A percentile compares a stretch with the other conserved stretches of the same genome.
Conservation (phyloP, 1,284 basidiomycete species). For the Ustilago lituana region DNA sequence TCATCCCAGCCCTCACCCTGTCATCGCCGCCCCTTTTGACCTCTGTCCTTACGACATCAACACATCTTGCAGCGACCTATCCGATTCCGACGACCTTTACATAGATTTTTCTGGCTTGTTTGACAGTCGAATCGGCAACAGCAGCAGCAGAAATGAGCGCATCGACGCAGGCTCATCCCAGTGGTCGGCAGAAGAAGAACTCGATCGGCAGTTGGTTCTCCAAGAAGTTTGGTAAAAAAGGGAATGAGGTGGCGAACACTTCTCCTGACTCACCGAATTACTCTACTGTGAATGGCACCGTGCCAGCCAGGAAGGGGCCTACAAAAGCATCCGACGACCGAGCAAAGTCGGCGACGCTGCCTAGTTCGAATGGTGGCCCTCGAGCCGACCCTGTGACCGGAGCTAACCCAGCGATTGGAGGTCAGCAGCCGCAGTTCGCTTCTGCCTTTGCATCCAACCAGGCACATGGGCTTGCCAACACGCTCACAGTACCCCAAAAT, state of each 20-base stretch:
- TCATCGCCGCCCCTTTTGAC: too few species aligned
- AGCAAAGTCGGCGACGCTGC: slow-evolving; percentile 15
- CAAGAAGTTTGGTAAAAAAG: slow-evolving; percentile 47
- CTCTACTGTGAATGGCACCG: slow-evolving; percentile 5
- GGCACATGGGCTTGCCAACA: slow-evolving; percentile 47
- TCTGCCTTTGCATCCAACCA: slow-evolving; percentile 22
- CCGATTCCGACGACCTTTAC: too few species aligned
- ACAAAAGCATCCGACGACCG: slow-evolving; percentile 12
- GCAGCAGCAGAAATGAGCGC: slow-evolving; percentile 6
- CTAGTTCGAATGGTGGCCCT: slow-evolving; percentile 13
- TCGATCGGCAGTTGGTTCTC: slow-evolving; percentile 55
- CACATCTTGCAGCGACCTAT: too few species aligned
- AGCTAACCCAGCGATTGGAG: background rate
- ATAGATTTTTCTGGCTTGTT: too few species aligned
- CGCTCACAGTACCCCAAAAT: slow-evolving; percentile 29
- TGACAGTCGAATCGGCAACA: too few species aligned
- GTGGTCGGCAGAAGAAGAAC: slow-evolving; percentile 39
- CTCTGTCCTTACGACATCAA: too few species aligned
- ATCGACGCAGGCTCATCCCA: slow-evolving; percentile 10
- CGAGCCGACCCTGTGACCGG: too few species aligned
- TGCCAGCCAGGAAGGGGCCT: slow-evolving; percentile 11
- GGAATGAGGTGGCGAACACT: slow-evolving; percentile 35
- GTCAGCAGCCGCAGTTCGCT: slow-evolving; percentile 23
- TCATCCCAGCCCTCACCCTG: background rate
- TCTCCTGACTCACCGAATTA: too few species aligned